Evolutionary conservation across 2,329 filamentous ascomycete species (phyloP).

Genomic region (Metarhizium rileyi): DNA sequence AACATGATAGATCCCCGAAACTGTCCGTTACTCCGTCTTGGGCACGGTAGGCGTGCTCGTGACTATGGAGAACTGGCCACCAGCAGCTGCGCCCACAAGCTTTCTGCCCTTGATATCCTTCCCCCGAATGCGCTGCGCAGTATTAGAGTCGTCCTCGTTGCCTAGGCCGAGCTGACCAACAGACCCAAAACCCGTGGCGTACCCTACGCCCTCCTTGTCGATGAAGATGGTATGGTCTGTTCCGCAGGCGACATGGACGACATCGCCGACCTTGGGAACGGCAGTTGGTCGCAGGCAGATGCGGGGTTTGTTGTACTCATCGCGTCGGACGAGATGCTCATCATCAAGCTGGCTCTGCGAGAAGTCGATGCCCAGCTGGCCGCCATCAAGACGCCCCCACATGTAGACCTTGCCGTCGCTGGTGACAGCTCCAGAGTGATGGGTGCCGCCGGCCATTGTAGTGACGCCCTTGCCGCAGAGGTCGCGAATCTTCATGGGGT

Average conservation of each 20-base stretch:
- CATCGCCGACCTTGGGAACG: constrained; percentile 38
- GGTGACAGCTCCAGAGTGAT: constrained; percentile 63
- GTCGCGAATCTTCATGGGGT: constrained; percentile 56
- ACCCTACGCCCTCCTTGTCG: constrained; percentile 59
- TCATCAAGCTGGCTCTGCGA: constrained; percentile 32
- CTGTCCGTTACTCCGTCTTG: not conserved
- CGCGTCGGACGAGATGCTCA: constrained; percentile 48
- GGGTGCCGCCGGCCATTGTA: constrained; percentile 58
- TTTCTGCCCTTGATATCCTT: constrained; percentile 67
- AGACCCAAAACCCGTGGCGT: constrained; percentile 71
- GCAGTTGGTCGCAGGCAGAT: constrained; percentile 3
- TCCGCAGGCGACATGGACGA: constrained; percentile 47
- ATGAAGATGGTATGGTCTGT: constrained; percentile 68
- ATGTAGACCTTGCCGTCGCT: constrained; percentile 46
- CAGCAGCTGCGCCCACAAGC: constrained; percentile 71
- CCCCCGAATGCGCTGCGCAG: constrained; percentile 75
- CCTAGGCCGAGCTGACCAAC: constrained; percentile 75
- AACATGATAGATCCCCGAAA: not conserved
- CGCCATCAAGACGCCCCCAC: constrained; percentile 49
- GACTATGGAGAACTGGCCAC: constrained; percentile 73
- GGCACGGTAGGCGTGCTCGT: constrained; percentile 28
- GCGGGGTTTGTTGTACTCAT: constrained; percentile 51
- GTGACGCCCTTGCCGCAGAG: constrained; percentile 55
- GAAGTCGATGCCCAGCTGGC: constrained; percentile 43
- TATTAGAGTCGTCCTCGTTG: constrained; percentile 66